Conservation (phyloP, 306 rosid species). For the barrel medic (Medicago truncatula) region MtrunA17r5.0-ANR NC_053042.1:49197501-49198000, state of each 20-base stretch:
- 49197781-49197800: not conserved
- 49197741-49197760: not conserved
- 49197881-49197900: not conserved
- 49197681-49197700: not conserved
- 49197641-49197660: not conserved
- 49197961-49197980: not conserved
- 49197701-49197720: not conserved
- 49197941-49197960: constrained; percentile 23
- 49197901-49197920: not conserved
- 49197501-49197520: constrained; percentile 38
- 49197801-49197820: not conserved
- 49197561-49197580: not conserved
- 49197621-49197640: constrained; percentile 27
- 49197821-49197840: not conserved
- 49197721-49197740: constrained; percentile 3
- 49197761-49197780: not conserved
- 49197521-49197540: constrained; percentile 33
- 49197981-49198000: constrained; percentile 4
- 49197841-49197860: constrained; percentile 19
- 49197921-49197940: constrained; percentile 30
- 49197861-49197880: not conserved
- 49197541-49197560: constrained; percentile 26
- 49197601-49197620: not conserved
- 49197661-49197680: not conserved
- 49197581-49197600: not conserved